Evolutionary conservation across 1,284 basidiomycete species (phyloP).

Genomic region (Malassezia yamatoensis): DNA sequence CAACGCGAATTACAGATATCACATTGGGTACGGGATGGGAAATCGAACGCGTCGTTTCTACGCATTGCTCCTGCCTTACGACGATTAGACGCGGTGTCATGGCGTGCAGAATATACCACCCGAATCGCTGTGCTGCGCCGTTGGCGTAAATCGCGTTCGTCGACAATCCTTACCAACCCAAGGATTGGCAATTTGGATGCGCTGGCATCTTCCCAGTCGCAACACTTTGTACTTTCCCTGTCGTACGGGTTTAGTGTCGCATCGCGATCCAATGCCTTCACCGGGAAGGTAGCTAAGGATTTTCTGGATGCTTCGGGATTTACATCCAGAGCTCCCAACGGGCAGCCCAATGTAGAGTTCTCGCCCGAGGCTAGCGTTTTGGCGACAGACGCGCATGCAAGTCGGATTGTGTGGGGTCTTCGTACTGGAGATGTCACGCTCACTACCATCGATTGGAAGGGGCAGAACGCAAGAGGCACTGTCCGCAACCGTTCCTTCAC

Average conservation of each 20-base stretch:
- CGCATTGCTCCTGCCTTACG: constrained; percentile 47
- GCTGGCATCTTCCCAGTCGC: constrained; percentile 52
- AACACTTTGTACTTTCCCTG: constrained; percentile 56
- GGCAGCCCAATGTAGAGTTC: constrained; percentile 69
- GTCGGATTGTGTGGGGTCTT: constrained; percentile 66
- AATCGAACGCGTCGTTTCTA: constrained; percentile 7
- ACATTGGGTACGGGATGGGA: constrained; percentile 48
- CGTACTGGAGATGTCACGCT: constrained; percentile 61
- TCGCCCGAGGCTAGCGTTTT: constrained; percentile 57
- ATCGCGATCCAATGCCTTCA: constrained; percentile 63
- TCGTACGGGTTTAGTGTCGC: constrained; percentile 65
- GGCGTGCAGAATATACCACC: constrained; percentile 35
- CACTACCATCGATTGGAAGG: constrained; percentile 50
- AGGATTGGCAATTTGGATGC: constrained; percentile 34
- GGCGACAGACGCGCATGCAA: constrained; percentile 59
- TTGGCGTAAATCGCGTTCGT: constrained; percentile 61
- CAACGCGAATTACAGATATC: constrained; percentile 53
- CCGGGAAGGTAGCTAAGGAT: constrained; percentile 59
- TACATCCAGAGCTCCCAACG: constrained; percentile 57
- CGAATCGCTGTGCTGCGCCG: constrained; percentile 48
- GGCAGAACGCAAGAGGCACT: constrained; percentile 35
- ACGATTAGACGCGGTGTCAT: constrained; percentile 52
- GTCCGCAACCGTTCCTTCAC: constrained; percentile 29
- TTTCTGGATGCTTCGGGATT: constrained; percentile 62
- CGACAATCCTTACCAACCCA: constrained; percentile 51